A percentile compares a stretch with the other conserved stretches of the same genome.
Evolutionary conservation across 2,329 filamentous ascomycete genomes (phyloP).

Genomic region (Tolypocladium tropicale): DNA sequence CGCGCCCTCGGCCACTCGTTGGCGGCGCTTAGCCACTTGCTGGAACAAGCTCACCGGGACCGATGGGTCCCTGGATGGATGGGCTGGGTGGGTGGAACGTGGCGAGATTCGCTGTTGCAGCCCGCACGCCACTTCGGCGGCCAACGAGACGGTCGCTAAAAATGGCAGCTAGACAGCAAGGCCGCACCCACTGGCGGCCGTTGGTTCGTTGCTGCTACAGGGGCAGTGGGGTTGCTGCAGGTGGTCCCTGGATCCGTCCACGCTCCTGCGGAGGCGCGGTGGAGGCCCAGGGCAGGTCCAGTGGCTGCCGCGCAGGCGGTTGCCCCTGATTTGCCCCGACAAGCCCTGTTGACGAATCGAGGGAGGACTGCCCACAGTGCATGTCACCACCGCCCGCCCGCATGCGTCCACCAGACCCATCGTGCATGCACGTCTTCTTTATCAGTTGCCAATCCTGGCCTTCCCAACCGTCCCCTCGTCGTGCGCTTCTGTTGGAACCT

Average conservation of each 20-base stretch:
- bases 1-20: neutral
- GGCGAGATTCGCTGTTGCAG: neutral
- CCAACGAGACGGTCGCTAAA: slow-evolving; percentile 4
- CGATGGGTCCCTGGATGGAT: neutral
- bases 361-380: neutral
- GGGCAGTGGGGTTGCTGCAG: neutral
- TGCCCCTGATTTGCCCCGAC: neutral
- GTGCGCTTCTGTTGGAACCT: neutral
- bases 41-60: neutral
- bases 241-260: neutral
- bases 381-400: neutral
- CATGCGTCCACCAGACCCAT: neutral
- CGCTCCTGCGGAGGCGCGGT: neutral
- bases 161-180: slow-evolving; percentile 1
- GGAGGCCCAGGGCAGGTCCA: neutral
- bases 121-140: neutral
- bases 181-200: neutral
- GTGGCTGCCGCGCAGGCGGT: neutral
- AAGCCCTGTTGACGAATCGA: neutral
- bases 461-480: neutral
- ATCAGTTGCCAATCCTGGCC: neutral
- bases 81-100: neutral
- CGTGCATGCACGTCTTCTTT: neutral
- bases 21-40: neutral
- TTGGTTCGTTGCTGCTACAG: slow-evolving; percentile 3